Conservation (phyloP, 306 rosid species). For the Astragalus glycyphyllos region DNA sequence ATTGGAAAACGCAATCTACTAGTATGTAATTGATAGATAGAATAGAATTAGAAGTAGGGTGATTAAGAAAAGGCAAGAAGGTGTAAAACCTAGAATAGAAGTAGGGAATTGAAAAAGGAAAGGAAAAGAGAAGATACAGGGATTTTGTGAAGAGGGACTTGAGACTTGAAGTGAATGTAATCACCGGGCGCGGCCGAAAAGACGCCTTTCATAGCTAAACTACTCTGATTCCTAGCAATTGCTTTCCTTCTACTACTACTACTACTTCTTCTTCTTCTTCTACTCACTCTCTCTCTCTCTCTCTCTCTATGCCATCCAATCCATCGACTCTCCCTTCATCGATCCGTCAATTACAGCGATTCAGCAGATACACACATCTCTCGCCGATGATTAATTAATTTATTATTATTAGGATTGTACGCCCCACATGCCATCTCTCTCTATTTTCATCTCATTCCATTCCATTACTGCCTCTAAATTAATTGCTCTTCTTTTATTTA, state of each 20-base stretch:
- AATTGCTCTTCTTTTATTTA: background rate
- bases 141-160: slow-evolving; percentile 97
- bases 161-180: slow-evolving; percentile 97
- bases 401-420: background rate
- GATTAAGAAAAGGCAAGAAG: background rate
- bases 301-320: slow-evolving; percentile 4
- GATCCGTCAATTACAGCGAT: slow-evolving; percentile 30
- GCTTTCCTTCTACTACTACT: background rate
- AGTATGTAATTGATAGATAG: too few relatives aligned
- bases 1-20: background rate
- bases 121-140: slow-evolving; percentile 59
- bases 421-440: slow-evolving; percentile 6
- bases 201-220: slow-evolving; percentile 79
- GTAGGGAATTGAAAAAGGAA: background rate
- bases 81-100: slow-evolving; percentile 32
- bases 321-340: background rate
- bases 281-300: background rate
- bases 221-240: slow-evolving; percentile 27
- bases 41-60: too few relatives aligned
- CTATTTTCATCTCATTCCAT: background rate
- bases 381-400: background rate
- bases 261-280: too few relatives aligned
- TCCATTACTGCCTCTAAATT: background rate
- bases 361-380: background rate
- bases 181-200: slow-evolving; percentile 99